Evolutionary conservation across 306 rosid species (phyloP).

Genomic region (Alnus rubra): DNA sequence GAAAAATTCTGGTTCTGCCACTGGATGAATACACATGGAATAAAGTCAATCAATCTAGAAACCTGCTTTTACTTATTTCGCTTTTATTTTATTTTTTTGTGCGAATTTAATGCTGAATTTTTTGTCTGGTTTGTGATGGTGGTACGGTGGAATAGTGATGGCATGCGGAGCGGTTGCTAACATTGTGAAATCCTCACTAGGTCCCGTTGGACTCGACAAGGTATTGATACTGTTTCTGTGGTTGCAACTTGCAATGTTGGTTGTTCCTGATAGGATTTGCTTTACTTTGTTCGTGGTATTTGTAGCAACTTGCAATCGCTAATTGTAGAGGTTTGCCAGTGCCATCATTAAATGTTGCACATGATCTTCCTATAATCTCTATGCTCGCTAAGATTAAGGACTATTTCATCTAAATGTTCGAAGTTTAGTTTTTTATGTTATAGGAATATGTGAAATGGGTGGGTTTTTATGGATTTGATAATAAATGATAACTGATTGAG

Average conservation of each 20-base stretch:
- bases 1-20: too few species aligned
- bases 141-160: slow-evolving; percentile 44
- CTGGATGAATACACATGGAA: too few species aligned
- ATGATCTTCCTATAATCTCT: not conserved
- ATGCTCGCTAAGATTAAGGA: too few species aligned
- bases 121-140: not conserved
- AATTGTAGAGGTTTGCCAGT: not conserved
- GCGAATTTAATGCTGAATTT: not conserved
- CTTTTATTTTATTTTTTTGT: not conserved
- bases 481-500: not conserved
- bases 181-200: slow-evolving; percentile 88
- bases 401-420: not conserved
- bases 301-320: not conserved
- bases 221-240: slow-evolving; percentile 26
- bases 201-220: slow-evolving; percentile 99
- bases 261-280: not conserved
- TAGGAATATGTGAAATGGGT: not conserved
- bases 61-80: not conserved
- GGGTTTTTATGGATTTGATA: not conserved
- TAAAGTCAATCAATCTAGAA: too few species aligned
- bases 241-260: too few species aligned
- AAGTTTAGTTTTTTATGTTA: not conserved
- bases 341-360: not conserved
- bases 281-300: not conserved
- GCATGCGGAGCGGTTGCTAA: slow-evolving; percentile 94